Percentiles rank a stretch among this genome's conserved stretches.
Evolutionary conservation across 148 eudicot genomes (phyloP).

Genomic region (Cornus suecica): DNA sequence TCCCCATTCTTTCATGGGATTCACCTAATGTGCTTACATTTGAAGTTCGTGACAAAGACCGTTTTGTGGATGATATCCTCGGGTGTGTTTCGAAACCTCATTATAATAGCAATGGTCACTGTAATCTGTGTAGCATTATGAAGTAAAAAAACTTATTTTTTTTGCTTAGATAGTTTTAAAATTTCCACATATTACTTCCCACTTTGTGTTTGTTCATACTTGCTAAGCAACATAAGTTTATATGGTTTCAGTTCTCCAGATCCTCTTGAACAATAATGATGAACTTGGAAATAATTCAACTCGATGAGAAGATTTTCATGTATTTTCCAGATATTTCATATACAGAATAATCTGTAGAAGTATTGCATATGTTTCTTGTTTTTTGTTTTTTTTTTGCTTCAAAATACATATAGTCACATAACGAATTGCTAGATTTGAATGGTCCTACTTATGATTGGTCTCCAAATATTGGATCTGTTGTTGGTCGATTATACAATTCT

Average conservation of each 20-base stretch:
- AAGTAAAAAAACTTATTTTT: no score
- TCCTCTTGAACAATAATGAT: background rate
- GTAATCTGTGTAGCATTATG: background rate
- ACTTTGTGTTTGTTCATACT: background rate
- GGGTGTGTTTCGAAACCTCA: constrained; percentile 48
- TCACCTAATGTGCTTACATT: constrained; percentile 52
- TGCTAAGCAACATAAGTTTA: background rate
- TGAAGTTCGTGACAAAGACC: constrained; percentile 90
- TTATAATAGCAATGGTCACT: background rate
- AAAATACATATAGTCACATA: no score
- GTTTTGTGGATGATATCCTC: constrained; percentile 62
- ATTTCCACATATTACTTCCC: background rate
- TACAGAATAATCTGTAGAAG: background rate
- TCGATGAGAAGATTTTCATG: background rate
- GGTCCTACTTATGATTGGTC: no score
- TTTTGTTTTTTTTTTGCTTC: no score
- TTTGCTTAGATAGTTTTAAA: background rate
- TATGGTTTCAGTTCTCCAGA: background rate
- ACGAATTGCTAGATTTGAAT: no score
- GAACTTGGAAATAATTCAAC: background rate
- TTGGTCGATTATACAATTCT: no score
- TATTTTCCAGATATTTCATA: background rate
- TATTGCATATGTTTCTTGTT: background rate
- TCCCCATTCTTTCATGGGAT: constrained; percentile 83
- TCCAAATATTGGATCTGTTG: no score